Conservation (phyloP, 192 early-diverging fungal genomes). For the Cetraspora pellucida region DNA sequence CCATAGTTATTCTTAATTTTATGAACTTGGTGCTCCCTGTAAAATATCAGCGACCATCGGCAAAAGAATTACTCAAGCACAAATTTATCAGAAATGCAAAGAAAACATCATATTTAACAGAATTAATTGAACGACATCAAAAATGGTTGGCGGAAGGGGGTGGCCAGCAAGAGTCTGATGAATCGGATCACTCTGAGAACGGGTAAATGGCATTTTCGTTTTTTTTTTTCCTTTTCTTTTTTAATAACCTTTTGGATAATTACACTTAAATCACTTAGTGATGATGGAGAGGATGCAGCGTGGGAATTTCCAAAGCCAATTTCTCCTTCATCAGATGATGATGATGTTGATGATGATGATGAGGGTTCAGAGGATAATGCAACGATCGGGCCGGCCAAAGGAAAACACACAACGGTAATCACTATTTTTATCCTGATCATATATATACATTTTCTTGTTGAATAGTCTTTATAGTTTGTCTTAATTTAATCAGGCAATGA, state of each 20-base stretch:
- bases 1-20: neutral
- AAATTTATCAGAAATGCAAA: conserved; percentile 83
- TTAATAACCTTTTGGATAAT: neutral
- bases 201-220: neutral
- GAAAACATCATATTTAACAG: conserved; percentile 82
- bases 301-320: conserved; percentile 58
- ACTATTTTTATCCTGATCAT: neutral
- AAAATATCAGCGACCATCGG: conserved; percentile 72
- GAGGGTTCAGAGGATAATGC: neutral
- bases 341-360: neutral
- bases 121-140: conserved; percentile 83
- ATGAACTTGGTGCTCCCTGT: neutral
- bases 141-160: conserved; percentile 67
- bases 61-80: conserved; percentile 87
- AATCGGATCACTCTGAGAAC: conserved; percentile 36
- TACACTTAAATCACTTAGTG: conserved; percentile 7
- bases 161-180: conserved; percentile 46
- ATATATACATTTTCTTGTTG: neutral
- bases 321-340: conserved; percentile 28
- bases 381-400: conserved; percentile 33
- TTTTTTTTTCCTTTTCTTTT: neutral
- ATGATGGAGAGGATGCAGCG: conserved; percentile 44
- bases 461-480: conserved; percentile 8
- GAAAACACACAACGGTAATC: conserved; percentile 31
- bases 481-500: conserved; percentile 14